These are phyloP conservation scores for Cryptococcus sp. DNA, from an alignment of 1,284 basidiomycete genomes.

Conservation along the genomic window DNA sequence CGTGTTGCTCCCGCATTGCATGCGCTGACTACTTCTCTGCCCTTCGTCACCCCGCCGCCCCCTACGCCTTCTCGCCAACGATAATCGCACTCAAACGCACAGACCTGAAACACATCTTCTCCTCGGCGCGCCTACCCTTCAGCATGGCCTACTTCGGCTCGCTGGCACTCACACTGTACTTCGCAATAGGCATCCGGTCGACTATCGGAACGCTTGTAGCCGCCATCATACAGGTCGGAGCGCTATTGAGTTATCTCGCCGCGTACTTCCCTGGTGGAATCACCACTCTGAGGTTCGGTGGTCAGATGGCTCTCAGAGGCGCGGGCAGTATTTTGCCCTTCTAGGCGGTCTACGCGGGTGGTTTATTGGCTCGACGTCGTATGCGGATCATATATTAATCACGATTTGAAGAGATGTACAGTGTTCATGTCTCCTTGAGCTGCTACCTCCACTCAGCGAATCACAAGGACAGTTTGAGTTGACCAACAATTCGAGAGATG, in stretches of 20 bases:
- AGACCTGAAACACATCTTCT: conserved; percentile 84
- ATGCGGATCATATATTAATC: too few relatives aligned
- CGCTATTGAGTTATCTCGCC: conserved; percentile 79
- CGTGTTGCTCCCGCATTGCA: too few relatives aligned
- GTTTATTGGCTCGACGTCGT: too few relatives aligned
- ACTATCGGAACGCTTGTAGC: conserved; percentile 80
- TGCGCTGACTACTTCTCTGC: not conserved
- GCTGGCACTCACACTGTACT: conserved; percentile 80
- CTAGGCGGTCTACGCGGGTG: conserved; percentile 47
- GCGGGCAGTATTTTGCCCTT: conserved; percentile 76
- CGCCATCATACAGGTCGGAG: conserved; percentile 76
- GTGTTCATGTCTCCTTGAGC: too few relatives aligned
- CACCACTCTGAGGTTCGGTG: conserved; percentile 75
- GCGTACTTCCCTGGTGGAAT: conserved; percentile 85
- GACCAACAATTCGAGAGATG: too few relatives aligned
- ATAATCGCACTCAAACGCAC: conserved; percentile 9
- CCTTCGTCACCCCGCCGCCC: not conserved
- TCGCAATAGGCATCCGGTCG: conserved; percentile 75
- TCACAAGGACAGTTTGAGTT: too few relatives aligned
- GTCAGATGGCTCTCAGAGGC: conserved; percentile 75
- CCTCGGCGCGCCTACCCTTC: conserved; percentile 83
- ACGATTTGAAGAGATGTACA: too few relatives aligned
- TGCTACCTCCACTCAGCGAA: too few relatives aligned
- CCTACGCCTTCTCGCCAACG: not conserved
- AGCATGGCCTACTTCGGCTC: conserved; percentile 79